Base-by-base conservation (phyloP, 352 stramenopile genomes). In the Elongisporangium undulatum region DNA sequence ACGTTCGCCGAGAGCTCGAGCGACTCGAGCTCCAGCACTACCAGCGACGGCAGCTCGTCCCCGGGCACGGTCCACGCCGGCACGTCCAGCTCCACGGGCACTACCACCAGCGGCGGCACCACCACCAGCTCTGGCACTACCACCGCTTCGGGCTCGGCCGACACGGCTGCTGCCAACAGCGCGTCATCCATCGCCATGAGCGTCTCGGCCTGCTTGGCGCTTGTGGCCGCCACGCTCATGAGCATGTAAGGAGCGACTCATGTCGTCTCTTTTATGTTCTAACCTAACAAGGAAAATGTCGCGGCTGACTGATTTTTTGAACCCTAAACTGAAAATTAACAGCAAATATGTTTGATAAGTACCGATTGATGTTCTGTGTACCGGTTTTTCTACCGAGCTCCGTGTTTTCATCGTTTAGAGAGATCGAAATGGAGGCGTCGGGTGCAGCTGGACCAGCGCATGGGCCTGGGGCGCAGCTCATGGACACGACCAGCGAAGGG, bases 211-310 rank as follows among this genome's bases (percentile, higher is more conserved):
- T 69, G 64, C 41, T 20, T 75, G 9, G 73, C 64, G 20, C 59
- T 80, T 7, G 61, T 72, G 8, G 71, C 65, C 45, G 72, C 72
- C n/a, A 61, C 75, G 49, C 49, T 82, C 20, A 62, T 64, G 70
- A 78, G 64, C 55, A 48, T 79, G 67, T 82, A 77, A 74, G 54
- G 53, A 45, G 26, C 3, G 29, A 41, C 13, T 13, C 5, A 9
- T 41, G 8, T 41, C 29, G 29, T 41, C 9, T 9, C 29, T 41
- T 41, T 41, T 41, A 41, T 41, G 29, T 41, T 41, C 29, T 41
- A 41, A 41, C 29, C 29, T 41, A 41, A 41, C 29, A 41, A 41
- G 26, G 8, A 41, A 41, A 41, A 41, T 41, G 29, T 41, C 29
- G 29, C 29, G 4, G 29, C 29, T 41, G n/a, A 38, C 51, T 51